These are phyloP conservation scores for Laburnicola sp. DNA, from an alignment of 2,329 filamentous ascomycete species.

Conservation along the genomic window DNA sequence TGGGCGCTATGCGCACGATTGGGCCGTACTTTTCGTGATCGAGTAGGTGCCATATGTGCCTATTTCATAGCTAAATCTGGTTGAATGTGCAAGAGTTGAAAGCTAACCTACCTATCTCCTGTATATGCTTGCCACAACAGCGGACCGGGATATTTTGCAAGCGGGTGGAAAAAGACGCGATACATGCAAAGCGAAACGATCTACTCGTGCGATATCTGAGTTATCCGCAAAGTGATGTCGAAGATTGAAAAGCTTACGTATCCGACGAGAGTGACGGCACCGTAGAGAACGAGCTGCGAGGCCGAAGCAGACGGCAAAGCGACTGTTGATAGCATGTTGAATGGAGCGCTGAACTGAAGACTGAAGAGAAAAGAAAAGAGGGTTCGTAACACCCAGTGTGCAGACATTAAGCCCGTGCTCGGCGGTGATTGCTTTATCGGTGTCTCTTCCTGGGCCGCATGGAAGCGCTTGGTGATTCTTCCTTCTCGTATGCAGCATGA, in stretches of 20 bases:
- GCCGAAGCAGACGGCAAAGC: neutral
- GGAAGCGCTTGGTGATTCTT: constrained; percentile 1
- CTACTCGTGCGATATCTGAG: constrained; percentile 4
- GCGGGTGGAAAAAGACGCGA: constrained; percentile 29
- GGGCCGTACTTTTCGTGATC: constrained; percentile 33
- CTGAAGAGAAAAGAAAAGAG: neutral
- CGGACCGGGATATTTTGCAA: constrained; percentile 31
- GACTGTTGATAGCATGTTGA: neutral
- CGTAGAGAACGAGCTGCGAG: neutral
- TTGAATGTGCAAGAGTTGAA: no score
- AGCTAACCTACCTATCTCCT: constrained; percentile 13
- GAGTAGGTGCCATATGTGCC: constrained; percentile 30
- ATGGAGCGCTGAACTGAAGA: neutral
- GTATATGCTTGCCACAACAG: constrained; percentile 30
- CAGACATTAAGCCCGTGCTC: neutral
- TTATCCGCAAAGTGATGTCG: neutral
- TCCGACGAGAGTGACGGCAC: neutral
- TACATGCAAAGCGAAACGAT: constrained; percentile 20
- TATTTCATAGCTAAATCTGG: neutral
- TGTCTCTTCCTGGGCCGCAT: neutral
- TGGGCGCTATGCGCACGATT: constrained; percentile 33
- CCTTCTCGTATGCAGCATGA: neutral
- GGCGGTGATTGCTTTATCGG: neutral
- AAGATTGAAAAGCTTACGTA: constrained; percentile 8
- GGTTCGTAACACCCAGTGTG: neutral